Evolutionary conservation across 2,329 filamentous ascomycete genomes (phyloP), one percentile per base, ranked within the genome.

Genomic region (Chaetomium sp.): DNA sequence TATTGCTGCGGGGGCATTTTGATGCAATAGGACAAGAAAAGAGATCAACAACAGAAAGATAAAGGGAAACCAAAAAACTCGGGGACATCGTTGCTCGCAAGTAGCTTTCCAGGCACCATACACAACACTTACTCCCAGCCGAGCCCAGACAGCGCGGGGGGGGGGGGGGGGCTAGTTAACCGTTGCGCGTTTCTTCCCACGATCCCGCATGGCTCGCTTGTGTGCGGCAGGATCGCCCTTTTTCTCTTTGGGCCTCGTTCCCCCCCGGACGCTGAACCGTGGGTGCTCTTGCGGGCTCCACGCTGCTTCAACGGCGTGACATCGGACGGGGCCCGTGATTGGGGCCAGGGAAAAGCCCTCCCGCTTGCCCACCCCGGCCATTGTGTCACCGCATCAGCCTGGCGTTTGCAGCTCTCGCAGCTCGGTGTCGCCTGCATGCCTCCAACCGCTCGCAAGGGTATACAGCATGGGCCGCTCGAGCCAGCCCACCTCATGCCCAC

Each of bases 291-390:
- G 2, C n/a, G 19, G 42, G 43, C 55, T 57, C 47, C 40, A 53
- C 50, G 50, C 53, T 45, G 56, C 52, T 44, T 52, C 56, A 62
- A 61, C 58, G 58, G 61, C 59, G 62, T 63, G 36, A 64, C 62
- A 63, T 63, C 55, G 62, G 49, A 49, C 56, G 57, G 32, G 27
- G 47, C 41, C 41, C 47, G 27, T 51, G 48, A 59, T 52, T 51
- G 57, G 54, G 41, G 34, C 19, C 19, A 27, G 49, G 46, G 32
- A 12, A 40, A 8, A n/a, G 19, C 19, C 19, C 19, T 27, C 49
- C 19, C 48, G 36, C 43, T 19, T 41, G 51, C 35, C 46, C 46
- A 36, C 50, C 50, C 45, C 46, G 48, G 49, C 58, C 53, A 49
- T 48, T 52, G 52, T 34, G 51, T 55, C 19, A 27, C 19, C 19